Conservation (phyloP, 257 asterid genomes). For the Nicotiana tabacum region DNA sequence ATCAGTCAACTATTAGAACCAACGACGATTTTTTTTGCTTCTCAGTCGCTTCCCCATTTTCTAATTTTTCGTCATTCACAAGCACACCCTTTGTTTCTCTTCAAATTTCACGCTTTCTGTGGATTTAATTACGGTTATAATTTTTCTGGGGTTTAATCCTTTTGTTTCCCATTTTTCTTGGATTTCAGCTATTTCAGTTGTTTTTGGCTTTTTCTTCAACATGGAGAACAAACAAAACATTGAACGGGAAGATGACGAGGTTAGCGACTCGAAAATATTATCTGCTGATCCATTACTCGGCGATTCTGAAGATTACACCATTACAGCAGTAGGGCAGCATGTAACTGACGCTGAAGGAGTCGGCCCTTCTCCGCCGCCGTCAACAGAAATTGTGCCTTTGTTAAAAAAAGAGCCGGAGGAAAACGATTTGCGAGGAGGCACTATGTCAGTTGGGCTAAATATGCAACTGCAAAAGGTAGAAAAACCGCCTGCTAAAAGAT, state of each 20-base stretch:
- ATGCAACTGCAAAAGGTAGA: neutral
- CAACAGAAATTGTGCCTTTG: conserved; percentile 16
- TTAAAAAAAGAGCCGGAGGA: conserved; percentile 51
- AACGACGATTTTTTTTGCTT: neutral
- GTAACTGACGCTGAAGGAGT: conserved; percentile 15
- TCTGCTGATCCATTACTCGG: conserved; percentile 47
- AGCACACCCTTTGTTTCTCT: neutral
- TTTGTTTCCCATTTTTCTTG: neutral
- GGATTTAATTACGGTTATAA: neutral
- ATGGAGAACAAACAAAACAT: conserved; percentile 23
- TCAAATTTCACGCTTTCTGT: neutral
- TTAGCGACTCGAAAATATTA: conserved; percentile 10
- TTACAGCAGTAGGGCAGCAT: conserved; percentile 40
- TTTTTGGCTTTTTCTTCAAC: neutral
- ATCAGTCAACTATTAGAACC: conserved; percentile 16
- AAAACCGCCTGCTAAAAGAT: conserved; percentile 36
- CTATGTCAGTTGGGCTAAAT: conserved; percentile 14
- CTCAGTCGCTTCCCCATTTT: neutral
- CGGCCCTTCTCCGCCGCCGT: conserved; percentile 1
- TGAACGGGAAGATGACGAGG: conserved; percentile 26
- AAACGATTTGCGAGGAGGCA: conserved; percentile 16
- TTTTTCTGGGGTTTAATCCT: neutral
- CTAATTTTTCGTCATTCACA: neutral
- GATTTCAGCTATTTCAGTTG: neutral
- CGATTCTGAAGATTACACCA: conserved; percentile 35